A percentile compares a stretch with the other conserved stretches of the same genome.
Conservation (phyloP, 1,139 yeast genomes). For the Saccharomyces hybrid region DNA sequence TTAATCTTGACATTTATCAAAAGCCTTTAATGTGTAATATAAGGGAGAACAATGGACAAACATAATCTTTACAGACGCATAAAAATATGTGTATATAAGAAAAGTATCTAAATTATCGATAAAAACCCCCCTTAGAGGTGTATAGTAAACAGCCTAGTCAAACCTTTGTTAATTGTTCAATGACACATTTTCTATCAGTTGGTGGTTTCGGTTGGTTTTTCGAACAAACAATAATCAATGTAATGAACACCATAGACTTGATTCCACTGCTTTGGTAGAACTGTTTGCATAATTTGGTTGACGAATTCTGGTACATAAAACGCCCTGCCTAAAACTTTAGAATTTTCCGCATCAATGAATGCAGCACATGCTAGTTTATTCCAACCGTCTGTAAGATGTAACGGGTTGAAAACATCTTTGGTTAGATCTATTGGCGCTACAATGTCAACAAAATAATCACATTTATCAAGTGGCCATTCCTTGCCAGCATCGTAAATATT, state of each 20-base stretch:
- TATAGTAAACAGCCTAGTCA: background rate
- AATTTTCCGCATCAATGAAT: slow-evolving; percentile 34
- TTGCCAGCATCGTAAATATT: slow-evolving; percentile 54
- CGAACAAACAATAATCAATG: slow-evolving; percentile 28
- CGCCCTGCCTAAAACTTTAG: slow-evolving; percentile 37
- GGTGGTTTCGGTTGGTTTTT: slow-evolving; percentile 6
- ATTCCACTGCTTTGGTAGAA: slow-evolving; percentile 16
- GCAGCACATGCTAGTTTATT: slow-evolving; percentile 29
- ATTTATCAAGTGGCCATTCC: slow-evolving; percentile 38
- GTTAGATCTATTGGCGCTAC: slow-evolving; percentile 12
- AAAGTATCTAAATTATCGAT: background rate
- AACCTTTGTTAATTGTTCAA: too few species aligned
- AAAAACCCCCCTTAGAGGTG: background rate
- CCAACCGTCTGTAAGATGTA: slow-evolving; percentile 29
- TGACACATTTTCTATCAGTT: background rate
- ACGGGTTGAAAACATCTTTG: slow-evolving; percentile 24
- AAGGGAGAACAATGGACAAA: background rate
- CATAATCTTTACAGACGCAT: background rate
- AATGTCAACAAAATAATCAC: slow-evolving; percentile 58
- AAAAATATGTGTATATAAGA: background rate
- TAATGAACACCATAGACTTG: slow-evolving; percentile 18
- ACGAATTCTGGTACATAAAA: slow-evolving; percentile 33
- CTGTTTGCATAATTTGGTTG: slow-evolving; percentile 10
- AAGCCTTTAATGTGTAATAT: background rate
- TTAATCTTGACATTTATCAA: background rate